phyloP scores from a whole-genome alignment of 2,329 filamentous ascomycete genomes.

The Ophiostoma sp. region DNA sequence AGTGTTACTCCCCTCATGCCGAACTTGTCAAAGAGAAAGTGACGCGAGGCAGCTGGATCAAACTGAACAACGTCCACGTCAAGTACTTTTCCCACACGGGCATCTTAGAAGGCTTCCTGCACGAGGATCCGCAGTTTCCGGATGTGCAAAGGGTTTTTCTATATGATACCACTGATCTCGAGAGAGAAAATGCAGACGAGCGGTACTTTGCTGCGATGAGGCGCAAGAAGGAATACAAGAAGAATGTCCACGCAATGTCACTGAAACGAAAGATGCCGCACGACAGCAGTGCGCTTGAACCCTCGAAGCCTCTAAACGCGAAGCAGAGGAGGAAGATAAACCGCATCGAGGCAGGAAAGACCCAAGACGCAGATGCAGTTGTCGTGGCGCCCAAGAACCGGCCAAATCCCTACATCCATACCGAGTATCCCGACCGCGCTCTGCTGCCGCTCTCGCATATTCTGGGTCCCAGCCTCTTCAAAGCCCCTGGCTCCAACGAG shows the following conservation, averaged over 20 bases:
- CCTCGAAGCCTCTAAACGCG: background rate
- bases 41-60: conserved; percentile 61
- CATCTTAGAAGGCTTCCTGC: conserved; percentile 69
- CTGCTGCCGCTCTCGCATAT: conserved; percentile 43
- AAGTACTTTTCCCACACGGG: conserved; percentile 51
- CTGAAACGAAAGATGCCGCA: conserved; percentile 41
- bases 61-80: conserved; percentile 70
- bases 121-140: conserved; percentile 51
- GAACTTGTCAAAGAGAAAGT: conserved; percentile 53
- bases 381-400: background rate
- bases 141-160: background rate
- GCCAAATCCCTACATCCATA: conserved; percentile 39
- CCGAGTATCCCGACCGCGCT: conserved; percentile 45
- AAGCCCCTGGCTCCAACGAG: conserved; percentile 43
- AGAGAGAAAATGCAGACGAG: conserved; percentile 37
- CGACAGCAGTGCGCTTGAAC: conserved; percentile 22
- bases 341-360: conserved; percentile 18
- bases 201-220: conserved; percentile 58
- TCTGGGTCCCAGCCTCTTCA: conserved; percentile 42
- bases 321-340: conserved; percentile 9
- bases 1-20: conserved; percentile 69
- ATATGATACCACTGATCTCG: background rate
- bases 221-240: conserved; percentile 66
- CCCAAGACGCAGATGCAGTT: background rate
- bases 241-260: conserved; percentile 35